Evolutionary conservation across 2,329 filamentous ascomycete species (phyloP), one percentile per base, ranked within the genome.

Genomic region (Diaporthe sp.): DNA sequence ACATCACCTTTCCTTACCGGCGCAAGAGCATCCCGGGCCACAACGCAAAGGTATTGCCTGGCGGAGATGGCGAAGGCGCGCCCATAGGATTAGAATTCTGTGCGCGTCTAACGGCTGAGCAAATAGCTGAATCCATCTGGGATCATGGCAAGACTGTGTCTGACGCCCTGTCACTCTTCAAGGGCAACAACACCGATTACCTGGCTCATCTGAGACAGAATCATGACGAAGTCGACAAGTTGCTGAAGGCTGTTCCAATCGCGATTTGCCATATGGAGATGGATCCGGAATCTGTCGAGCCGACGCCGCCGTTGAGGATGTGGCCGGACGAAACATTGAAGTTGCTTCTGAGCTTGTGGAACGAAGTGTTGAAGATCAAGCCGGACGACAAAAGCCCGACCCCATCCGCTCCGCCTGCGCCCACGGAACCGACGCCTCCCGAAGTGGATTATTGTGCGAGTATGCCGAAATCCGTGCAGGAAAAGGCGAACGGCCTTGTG

Each of bases 401-500:
- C 42, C 42, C 42, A 15, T 6, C 40, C 40, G 42, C 42, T 2
- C 42, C 15, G 42, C 42, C 15, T 5, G 42, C 15, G 42, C 42
- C 42, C 17, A 19, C 47, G 12, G 47, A 25, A 25, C 47, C 47
- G 47, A 2, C 4, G 9, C 9, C 4, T 3, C 47, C 47, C 22
- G 10, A 25, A 15, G 5, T 2, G 2, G 47, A 5, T 25, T 28
- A 25, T 12, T 52, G 47, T 25, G 9, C 19, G 22, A 8, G 3
- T 25, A 6, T 50, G 5, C 8, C 45, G 40, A 4, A 45, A 7
- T 7, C 8, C 19, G 42, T 8, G 19, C 17, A 8, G 42, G 42
- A 4, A 0, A 0, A 0, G 5, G 42, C 42, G 8, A 1, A 2
- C 3, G 3, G 22, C 42, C 6, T 7, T 17, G 9, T 0, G 2